Conservation (phyloP, 257 asterid genomes). For the Solanum appendiculatum region DNA sequence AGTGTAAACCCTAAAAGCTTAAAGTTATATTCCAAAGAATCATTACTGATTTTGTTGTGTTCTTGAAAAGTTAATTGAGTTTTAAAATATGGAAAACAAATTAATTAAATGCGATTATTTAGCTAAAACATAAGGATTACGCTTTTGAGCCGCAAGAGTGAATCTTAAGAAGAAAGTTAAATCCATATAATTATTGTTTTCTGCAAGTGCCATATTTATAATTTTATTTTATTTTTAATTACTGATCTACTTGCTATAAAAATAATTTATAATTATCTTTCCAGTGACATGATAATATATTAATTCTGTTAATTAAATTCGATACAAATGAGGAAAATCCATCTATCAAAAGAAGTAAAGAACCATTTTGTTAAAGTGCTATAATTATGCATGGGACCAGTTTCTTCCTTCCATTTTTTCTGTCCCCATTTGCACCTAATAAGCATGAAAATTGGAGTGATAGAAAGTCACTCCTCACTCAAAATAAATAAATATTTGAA, state of each 20-base stretch:
- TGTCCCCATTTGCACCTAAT: conserved; percentile 39
- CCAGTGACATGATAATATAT: not conserved
- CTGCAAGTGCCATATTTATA: not conserved
- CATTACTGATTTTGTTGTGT: not conserved
- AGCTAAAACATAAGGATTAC: not conserved
- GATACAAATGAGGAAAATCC: not conserved
- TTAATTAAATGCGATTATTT: not conserved
- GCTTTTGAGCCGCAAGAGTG: not conserved
- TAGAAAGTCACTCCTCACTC: not conserved
- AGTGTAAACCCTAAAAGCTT: not conserved
- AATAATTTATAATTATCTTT: not conserved
- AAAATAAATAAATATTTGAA: not conserved
- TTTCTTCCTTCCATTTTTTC: conserved; percentile 13
- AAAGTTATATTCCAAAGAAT: not conserved
- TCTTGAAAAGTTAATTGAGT: not conserved
- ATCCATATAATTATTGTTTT: not conserved
- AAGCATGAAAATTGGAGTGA: conserved; percentile 12
- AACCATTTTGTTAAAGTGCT: conserved; percentile 1
- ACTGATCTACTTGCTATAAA: not conserved
- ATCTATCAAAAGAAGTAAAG: not conserved
- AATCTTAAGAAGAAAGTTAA: not conserved
- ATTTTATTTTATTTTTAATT: not conserved
- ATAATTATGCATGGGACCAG: conserved; percentile 13
- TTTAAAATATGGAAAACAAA: not conserved
- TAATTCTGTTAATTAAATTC: not conserved